Evolutionary conservation across 2,329 filamentous ascomycete genomes (phyloP).

Genomic region (Chaetomiaceae sp.): DNA sequence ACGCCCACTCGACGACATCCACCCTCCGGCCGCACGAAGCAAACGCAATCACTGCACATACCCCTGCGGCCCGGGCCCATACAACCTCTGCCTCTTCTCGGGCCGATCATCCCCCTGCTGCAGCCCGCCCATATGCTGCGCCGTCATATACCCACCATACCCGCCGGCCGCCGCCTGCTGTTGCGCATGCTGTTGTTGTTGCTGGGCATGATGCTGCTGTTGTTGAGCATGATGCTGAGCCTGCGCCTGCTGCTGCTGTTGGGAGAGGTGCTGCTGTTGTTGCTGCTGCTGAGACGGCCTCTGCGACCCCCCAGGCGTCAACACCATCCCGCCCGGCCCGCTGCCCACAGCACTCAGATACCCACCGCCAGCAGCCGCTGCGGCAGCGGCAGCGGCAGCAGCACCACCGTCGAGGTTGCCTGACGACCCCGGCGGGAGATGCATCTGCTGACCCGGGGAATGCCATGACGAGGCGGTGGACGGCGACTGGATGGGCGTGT

Average conservation of each 20-base stretch:
- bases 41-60: constrained; percentile 7
- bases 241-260: constrained; percentile 21
- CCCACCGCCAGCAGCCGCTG: constrained; percentile 32
- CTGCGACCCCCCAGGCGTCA: constrained; percentile 24
- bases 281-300: constrained; percentile 23
- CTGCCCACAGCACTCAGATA: constrained; percentile 42
- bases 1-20: neutral
- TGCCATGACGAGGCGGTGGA: constrained; percentile 45
- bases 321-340: constrained; percentile 10
- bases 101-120: constrained; percentile 37
- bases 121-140: constrained; percentile 4
- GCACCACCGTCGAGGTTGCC: constrained; percentile 35
- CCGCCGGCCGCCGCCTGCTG: constrained; percentile 3
- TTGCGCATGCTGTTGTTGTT: neutral
- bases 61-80: constrained; percentile 35
- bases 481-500: constrained; percentile 53
- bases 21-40: neutral
- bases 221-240: constrained; percentile 3
- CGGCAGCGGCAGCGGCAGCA: constrained; percentile 15
- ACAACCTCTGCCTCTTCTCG: constrained; percentile 52
- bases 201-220: too few species aligned
- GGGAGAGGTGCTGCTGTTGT: neutral
- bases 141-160: constrained; percentile 17
- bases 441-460: constrained; percentile 50
- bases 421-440: constrained; percentile 41